A percentile compares a stretch with the other conserved stretches of the same genome.
Conservation (phyloP, 768 basidiomycete genomes). For the Clitopilus passeckerianus region DNA sequence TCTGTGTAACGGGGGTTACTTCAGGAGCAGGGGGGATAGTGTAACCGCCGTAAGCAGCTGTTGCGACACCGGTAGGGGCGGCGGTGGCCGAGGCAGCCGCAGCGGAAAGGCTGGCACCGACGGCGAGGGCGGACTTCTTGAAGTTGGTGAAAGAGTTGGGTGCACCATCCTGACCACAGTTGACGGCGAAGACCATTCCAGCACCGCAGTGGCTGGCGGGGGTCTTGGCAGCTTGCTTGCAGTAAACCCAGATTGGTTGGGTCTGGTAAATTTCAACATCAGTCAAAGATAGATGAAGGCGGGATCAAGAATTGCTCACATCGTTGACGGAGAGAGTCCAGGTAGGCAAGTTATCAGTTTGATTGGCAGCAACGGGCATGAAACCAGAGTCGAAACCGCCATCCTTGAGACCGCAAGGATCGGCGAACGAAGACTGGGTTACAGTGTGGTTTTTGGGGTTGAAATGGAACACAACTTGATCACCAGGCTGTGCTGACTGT, state of each 20-base stretch:
- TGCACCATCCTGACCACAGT: conserved; percentile 49
- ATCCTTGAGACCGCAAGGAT: conserved; percentile 47
- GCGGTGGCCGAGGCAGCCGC: conserved; percentile 30
- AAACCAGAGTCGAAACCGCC: conserved; percentile 57
- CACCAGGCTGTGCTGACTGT: conserved; percentile 44
- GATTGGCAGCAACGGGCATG: conserved; percentile 48
- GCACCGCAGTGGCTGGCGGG: conserved; percentile 52
- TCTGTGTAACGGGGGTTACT: conserved; percentile 36
- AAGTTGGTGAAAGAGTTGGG: conserved; percentile 60
- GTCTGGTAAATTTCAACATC: conserved; percentile 26
- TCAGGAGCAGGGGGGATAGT: conserved; percentile 48
- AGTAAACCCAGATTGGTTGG: conserved; percentile 56
- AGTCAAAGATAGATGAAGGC: background rate
- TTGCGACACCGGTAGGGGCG: conserved; percentile 22
- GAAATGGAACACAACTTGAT: conserved; percentile 61
- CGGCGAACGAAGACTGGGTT: conserved; percentile 44
- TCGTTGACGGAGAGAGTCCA: conserved; percentile 47
- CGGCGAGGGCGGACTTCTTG: conserved; percentile 50
- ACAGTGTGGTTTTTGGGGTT: conserved; percentile 53
- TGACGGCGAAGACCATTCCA: conserved; percentile 67
- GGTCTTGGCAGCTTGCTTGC: conserved; percentile 45
- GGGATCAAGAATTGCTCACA: conserved; percentile 17
- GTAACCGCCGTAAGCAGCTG: conserved; percentile 46
- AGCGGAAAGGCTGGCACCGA: conserved; percentile 45
- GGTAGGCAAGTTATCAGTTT: conserved; percentile 43